These are phyloP conservation scores for Primulina eburnea DNA, from an alignment of 257 asterid species.

Conservation along the genomic window DNA sequence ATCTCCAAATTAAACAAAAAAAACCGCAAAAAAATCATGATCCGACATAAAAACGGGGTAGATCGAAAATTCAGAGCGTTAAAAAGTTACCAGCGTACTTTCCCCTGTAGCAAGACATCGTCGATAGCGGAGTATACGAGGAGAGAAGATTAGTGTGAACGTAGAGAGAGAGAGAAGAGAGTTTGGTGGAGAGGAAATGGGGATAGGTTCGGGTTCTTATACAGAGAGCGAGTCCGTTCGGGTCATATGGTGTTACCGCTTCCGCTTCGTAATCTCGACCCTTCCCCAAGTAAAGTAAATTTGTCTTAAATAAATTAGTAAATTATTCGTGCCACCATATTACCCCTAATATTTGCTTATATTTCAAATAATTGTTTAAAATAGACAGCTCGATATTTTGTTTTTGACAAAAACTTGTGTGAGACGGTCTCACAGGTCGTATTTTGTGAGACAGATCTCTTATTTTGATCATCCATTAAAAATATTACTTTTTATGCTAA, in stretches of 20 bases:
- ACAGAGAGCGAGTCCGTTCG: not conserved
- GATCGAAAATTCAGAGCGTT: not conserved
- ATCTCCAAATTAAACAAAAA: conserved; percentile 19
- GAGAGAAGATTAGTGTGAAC: conserved; percentile 7
- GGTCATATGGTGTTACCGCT: conserved; percentile 37
- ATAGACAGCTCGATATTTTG: too few relatives aligned
- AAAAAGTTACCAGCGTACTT: conserved; percentile 66
- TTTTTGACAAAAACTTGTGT: too few relatives aligned
- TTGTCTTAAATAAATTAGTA: conserved; percentile 1
- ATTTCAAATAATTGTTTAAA: too few relatives aligned
- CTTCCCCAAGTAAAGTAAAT: conserved; percentile 44
- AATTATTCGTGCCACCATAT: too few relatives aligned
- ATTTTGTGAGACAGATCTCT: too few relatives aligned
- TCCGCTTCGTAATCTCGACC: conserved; percentile 30
- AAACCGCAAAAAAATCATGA: conserved; percentile 12
- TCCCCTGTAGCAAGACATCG: conserved; percentile 81
- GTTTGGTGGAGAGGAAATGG: not conserved
- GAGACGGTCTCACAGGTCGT: too few relatives aligned
- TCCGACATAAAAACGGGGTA: not conserved
- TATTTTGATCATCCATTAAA: too few relatives aligned
- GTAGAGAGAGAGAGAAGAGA: conserved; percentile 1
- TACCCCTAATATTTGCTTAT: too few relatives aligned
- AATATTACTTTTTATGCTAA: too few relatives aligned
- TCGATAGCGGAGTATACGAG: not conserved
- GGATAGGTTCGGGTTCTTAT: conserved; percentile 28